These are phyloP conservation scores for Fagopyrum tataricum DNA, from an alignment of 148 eudicot genomes.

Conservation along the genomic window DNA sequence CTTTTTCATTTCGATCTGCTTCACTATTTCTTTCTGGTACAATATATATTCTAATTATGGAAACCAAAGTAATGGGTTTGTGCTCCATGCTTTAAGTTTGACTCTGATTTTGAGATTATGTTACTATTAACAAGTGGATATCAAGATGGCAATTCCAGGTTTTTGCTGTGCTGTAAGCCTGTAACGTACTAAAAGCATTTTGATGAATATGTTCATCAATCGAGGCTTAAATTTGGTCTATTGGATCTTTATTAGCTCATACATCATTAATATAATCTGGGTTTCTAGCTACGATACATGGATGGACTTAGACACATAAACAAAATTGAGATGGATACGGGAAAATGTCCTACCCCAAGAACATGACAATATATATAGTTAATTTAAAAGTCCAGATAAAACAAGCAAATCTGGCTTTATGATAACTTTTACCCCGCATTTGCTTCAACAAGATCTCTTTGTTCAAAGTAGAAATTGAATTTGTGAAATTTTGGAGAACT, in stretches of 20 bases:
- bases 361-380: neutral
- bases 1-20: neutral
- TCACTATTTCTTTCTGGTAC: no score
- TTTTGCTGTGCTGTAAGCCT: neutral
- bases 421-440: neutral
- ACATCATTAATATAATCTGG: neutral
- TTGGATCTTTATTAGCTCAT: neutral
- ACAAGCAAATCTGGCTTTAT: neutral
- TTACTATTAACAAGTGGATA: neutral
- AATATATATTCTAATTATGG: no score
- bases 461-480: neutral
- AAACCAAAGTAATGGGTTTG: neutral
- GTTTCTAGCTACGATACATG: neutral
- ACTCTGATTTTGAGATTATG: neutral
- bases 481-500: neutral
- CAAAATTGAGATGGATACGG: neutral
- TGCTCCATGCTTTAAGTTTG: neutral
- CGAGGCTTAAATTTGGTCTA: neutral
- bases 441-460: neutral
- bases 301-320: neutral
- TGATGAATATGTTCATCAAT: no score
- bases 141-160: neutral
- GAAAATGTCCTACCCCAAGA: neutral
- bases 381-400: neutral
- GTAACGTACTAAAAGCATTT: no score